Evolutionary conservation across 305 asterid species (phyloP).

Genomic region (Ruellia speciosa): DNA sequence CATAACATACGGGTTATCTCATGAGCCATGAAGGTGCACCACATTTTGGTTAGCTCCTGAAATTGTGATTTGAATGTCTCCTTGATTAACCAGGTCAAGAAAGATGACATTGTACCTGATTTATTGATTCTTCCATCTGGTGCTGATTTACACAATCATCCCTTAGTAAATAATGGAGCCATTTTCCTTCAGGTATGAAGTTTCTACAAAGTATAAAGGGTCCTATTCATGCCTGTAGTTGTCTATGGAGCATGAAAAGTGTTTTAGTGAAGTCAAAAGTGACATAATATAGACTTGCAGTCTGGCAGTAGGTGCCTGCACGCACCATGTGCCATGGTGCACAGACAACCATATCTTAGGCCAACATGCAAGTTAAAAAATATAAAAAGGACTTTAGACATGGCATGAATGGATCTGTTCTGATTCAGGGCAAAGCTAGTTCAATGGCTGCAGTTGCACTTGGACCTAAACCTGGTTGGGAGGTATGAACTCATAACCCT

Average conservation of each 20-base stretch:
- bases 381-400: background rate
- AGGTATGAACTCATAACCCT: conserved; percentile 34
- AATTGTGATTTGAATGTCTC: conserved; percentile 15
- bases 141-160: conserved; percentile 83
- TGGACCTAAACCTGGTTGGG: conserved; percentile 78
- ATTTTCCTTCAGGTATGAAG: conserved; percentile 66
- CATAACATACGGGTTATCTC: background rate
- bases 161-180: conserved; percentile 59
- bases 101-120: conserved; percentile 72
- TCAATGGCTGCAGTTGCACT: conserved; percentile 88
- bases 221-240: background rate
- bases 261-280: too few relatives aligned
- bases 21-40: background rate
- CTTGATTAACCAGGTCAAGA: conserved; percentile 41
- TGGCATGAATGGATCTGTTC: conserved; percentile 13
- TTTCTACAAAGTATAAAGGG: conserved; percentile 5
- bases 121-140: conserved; percentile 75
- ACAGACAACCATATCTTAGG: background rate
- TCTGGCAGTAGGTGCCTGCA: too few relatives aligned
- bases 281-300: too few relatives aligned
- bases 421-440: conserved; percentile 78
- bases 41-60: background rate
- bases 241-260: too few relatives aligned
- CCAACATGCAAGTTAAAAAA: background rate
- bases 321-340: background rate